Evolutionary conservation across 768 basidiomycete species (phyloP).

Genomic region (Pholiota conissans): DNA sequence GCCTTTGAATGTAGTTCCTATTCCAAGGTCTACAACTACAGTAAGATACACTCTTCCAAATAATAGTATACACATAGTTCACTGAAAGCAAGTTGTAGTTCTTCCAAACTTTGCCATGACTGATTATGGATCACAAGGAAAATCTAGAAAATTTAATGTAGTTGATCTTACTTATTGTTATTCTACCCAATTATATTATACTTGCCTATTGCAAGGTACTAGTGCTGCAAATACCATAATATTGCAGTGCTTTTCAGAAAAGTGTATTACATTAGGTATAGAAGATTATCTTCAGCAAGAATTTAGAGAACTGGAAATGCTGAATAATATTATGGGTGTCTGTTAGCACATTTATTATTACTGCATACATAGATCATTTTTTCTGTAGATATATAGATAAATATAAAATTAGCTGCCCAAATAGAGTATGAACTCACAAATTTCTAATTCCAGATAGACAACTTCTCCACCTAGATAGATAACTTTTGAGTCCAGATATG

Average conservation of each 20-base stretch:
- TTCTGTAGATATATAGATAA: no score
- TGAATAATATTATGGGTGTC: slow-evolving; percentile 39
- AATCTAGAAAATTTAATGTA: slow-evolving; percentile 26
- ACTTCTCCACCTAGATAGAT: no score
- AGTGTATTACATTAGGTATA: slow-evolving; percentile 24
- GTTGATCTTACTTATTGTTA: slow-evolving; percentile 24
- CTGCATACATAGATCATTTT: no score
- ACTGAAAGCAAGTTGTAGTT: slow-evolving; percentile 22
- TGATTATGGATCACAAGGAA: slow-evolving; percentile 33
- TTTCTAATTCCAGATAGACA: no score
- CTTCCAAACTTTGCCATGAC: slow-evolving; percentile 34
- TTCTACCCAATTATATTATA: slow-evolving; percentile 27
- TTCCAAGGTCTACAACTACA: slow-evolving; percentile 6
- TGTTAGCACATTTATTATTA: no score
- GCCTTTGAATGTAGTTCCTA: slow-evolving; percentile 33
- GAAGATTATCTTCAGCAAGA: slow-evolving; percentile 28
- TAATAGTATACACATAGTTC: slow-evolving; percentile 8
- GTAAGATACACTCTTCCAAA: slow-evolving; percentile 17
- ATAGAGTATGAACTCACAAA: no score
- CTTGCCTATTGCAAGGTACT: slow-evolving; percentile 27
- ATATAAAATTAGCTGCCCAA: no score
- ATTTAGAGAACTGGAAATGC: slow-evolving; percentile 32
- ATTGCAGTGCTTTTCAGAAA: slow-evolving; percentile 22
- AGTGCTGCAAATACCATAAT: slow-evolving; percentile 30
- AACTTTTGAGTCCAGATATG: no score